Base-by-base conservation (phyloP, 345 rosid genomes). In the Arabidopsis arenosa region DNA sequence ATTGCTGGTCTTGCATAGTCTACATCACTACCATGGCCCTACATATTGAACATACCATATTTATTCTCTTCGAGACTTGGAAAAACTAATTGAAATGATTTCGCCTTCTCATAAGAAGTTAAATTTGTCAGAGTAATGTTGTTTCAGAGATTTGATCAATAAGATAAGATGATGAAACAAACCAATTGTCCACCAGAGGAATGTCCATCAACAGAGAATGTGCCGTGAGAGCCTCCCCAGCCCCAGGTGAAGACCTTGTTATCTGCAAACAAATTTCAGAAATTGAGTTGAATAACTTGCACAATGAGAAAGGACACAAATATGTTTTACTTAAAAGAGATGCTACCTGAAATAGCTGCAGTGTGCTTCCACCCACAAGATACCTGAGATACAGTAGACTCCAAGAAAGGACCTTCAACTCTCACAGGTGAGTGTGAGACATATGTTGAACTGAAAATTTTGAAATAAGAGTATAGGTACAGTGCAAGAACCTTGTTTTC, bases 291-390 rank as follows among this genome's bases (percentile, higher is more conserved):
- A 23, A 66, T 44, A 41, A 52, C 49, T 66, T 43, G 36, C n/a
- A 65, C 56, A 60, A 11, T 15, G 39, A 12, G 10, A 51, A 53
- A 12, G 26, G 36, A 4, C 36, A 17, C 15, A 36, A 45, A 9
- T 2, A 8, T 41, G 11, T 5, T 62, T 32, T 35, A 68, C 59
- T 3, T 13, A 26, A 26, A 35, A 55, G 18, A 73, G 51, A 60
- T 23, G 87, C 68, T 84, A 88, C 98, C 92, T 55, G 98, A 87
- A 72, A 94, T 87, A 30, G 93, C 97, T 49, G 97, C 96, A 37
- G 96, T 94, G 75, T 94, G 98, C 86, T 92, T 94, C 98, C 97
- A 93, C 43, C 98, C 98, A 83, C 98, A 94, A 59, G 97, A 90
- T 60, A 91, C 96, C 89, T 93, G 89, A 63, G 75, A 64, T 70